Evolutionary conservation across 2,329 filamentous ascomycete genomes (phyloP).

Genomic region (Stachybotrys echinatus): DNA sequence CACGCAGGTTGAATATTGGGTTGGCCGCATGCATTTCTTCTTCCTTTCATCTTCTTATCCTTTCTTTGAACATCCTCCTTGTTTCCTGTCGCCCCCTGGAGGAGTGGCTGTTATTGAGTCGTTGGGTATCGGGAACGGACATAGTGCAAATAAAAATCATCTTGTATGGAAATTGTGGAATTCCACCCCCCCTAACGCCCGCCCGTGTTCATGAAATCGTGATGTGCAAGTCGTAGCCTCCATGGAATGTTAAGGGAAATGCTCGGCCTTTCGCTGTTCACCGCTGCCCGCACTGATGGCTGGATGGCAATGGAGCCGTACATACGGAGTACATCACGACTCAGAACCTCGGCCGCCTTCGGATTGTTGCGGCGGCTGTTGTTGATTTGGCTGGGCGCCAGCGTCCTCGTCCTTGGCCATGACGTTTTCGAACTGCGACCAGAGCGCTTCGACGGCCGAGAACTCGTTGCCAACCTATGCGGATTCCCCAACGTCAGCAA

Average conservation of each 20-base stretch:
- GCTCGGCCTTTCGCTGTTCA: too few relatives aligned
- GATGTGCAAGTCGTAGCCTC: too few relatives aligned
- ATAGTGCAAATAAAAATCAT: neutral
- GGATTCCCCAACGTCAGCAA: too few relatives aligned
- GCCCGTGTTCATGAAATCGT: too few relatives aligned
- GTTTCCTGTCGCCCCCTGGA: neutral
- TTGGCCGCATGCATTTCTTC: neutral
- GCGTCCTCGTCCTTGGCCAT: conserved; percentile 64
- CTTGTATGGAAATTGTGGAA: neutral
- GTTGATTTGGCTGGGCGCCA: conserved; percentile 19
- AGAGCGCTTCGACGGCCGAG: conserved; percentile 90
- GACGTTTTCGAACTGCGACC: conserved; percentile 95
- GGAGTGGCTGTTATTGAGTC: neutral
- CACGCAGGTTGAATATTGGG: neutral
- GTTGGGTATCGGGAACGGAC: neutral
- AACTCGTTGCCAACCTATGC: conserved; percentile 93
- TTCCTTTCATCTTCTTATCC: neutral
- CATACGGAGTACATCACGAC: neutral
- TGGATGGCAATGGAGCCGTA: too few relatives aligned
- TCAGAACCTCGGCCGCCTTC: neutral
- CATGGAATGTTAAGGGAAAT: too few relatives aligned
- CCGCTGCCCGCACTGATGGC: too few relatives aligned
- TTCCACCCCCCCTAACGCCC: neutral
- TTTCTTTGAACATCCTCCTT: neutral
- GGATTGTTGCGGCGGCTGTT: conserved; percentile 16